Evolutionary conservation across 2,329 filamentous ascomycete species (phyloP).

Genomic region (Sphaerulina musiva): DNA sequence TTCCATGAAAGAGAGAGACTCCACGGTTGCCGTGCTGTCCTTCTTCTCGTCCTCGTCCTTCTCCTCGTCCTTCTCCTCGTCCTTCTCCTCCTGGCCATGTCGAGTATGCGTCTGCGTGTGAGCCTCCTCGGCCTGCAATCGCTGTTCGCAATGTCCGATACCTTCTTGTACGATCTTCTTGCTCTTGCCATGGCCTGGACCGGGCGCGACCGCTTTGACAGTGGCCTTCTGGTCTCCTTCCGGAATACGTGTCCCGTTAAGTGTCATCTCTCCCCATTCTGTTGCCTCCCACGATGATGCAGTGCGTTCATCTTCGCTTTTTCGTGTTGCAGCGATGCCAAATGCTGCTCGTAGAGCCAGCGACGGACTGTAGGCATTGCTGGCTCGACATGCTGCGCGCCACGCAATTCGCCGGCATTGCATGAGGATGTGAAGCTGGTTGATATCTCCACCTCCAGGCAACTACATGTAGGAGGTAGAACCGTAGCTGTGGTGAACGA

Average conservation of each 20-base stretch:
- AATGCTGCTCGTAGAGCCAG: conserved; percentile 23
- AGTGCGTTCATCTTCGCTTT: not conserved
- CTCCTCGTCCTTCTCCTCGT: no score
- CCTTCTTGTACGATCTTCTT: not conserved
- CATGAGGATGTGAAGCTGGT: conserved; percentile 12
- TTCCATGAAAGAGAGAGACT: no score
- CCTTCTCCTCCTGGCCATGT: not conserved
- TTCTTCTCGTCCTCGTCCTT: no score
- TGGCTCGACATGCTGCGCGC: conserved; percentile 19
- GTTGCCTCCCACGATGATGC: conserved; percentile 7
- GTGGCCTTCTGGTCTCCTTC: not conserved
- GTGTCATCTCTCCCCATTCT: conserved; percentile 1
- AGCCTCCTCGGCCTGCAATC: not conserved
- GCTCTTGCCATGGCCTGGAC: not conserved
- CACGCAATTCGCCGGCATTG: conserved; percentile 12
- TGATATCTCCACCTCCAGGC: not conserved
- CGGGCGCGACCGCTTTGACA: not conserved
- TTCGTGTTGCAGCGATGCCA: conserved; percentile 4
- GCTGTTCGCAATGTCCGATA: not conserved
- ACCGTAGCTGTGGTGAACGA: no score
- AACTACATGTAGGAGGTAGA: no score
- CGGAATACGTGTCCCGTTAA: not conserved
- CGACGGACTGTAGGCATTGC: conserved; percentile 23
- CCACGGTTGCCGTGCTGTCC: no score
- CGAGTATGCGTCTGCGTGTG: not conserved